A percentile compares a stretch with the other conserved stretches of the same genome.
These are phyloP conservation scores for Gracilaria domingensis DNA, from an alignment of 23 red algal species.

Conservation along the genomic window DNA sequence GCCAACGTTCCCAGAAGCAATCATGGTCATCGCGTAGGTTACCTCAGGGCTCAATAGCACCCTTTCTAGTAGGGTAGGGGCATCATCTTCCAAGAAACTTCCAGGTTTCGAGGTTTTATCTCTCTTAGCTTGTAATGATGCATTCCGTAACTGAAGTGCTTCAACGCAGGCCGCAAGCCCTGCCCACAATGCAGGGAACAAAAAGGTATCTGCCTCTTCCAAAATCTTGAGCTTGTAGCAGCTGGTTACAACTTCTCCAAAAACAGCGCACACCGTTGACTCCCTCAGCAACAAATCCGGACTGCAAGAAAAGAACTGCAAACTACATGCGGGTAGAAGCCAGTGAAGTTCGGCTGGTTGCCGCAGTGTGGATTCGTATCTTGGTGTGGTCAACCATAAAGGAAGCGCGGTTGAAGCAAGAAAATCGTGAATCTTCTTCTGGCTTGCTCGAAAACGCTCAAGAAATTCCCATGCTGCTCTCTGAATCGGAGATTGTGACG, in stretches of 20 bases:
- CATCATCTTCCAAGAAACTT: not conserved
- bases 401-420: slow-evolving; percentile 40
- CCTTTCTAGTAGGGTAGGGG: slow-evolving; percentile 40
- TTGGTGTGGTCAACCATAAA: slow-evolving; percentile 48
- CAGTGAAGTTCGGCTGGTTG: slow-evolving; percentile 51
- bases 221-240: slow-evolving; percentile 16
- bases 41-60: slow-evolving; percentile 57
- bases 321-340: slow-evolving; percentile 61
- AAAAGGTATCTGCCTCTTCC: slow-evolving; percentile 41
- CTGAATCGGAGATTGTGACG: slow-evolving; percentile 21
- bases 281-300: slow-evolving; percentile 35
- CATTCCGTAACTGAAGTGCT: slow-evolving; percentile 54
- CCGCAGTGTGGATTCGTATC: slow-evolving; percentile 14
- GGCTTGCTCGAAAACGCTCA: slow-evolving; percentile 34
- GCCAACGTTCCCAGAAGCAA: slow-evolving; percentile 44
- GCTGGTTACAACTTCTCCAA: slow-evolving; percentile 43
- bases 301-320: slow-evolving; percentile 48
- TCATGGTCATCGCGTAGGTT: slow-evolving; percentile 45
- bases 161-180: slow-evolving; percentile 46
- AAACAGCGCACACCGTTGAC: slow-evolving; percentile 48
- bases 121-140: slow-evolving; percentile 11
- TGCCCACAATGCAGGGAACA: slow-evolving; percentile 55
- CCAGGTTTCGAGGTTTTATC: not conserved
- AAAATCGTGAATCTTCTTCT: slow-evolving; percentile 53
- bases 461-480: slow-evolving; percentile 44